phyloP scores from a whole-genome alignment of 1,284 basidiomycete genomes.

The Trichosporon coremiiforme region DNA sequence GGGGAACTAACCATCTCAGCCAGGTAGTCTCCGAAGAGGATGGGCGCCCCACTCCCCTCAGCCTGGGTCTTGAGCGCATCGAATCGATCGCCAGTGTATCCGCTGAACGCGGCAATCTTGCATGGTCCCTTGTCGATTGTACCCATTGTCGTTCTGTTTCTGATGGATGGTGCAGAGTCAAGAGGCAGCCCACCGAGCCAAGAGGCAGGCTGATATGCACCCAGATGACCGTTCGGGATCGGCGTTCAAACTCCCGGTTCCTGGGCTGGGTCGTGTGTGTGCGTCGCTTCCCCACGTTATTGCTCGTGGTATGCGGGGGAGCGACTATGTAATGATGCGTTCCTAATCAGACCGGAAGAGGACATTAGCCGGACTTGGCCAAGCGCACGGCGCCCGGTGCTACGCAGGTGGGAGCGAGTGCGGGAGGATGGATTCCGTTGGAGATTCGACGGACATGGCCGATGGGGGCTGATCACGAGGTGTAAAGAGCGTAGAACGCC shows the following conservation, averaged over 20 bases:
- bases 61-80: slow-evolving; percentile 28
- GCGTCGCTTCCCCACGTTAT: background rate
- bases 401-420: background rate
- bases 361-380: slow-evolving; percentile 2
- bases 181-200: background rate
- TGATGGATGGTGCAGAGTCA: background rate
- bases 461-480: background rate
- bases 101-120: slow-evolving; percentile 33
- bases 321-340: background rate
- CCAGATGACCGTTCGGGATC: background rate
- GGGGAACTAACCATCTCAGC: slow-evolving; percentile 34
- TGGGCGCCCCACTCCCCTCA: slow-evolving; percentile 20
- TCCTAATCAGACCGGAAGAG: background rate
- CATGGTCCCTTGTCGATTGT: slow-evolving; percentile 20
- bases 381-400: slow-evolving; percentile 1
- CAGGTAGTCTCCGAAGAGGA: slow-evolving; percentile 35
- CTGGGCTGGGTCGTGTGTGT: background rate
- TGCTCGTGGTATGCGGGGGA: background rate
- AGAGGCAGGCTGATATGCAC: background rate
- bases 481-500: background rate
- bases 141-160: background rate
- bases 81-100: slow-evolving; percentile 23
- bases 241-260: slow-evolving; percentile 4
- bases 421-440: background rate
- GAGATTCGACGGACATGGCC: background rate